Evolutionary conservation across 345 rosid species (phyloP).

Genomic region (Erodium maritimum): DNA sequence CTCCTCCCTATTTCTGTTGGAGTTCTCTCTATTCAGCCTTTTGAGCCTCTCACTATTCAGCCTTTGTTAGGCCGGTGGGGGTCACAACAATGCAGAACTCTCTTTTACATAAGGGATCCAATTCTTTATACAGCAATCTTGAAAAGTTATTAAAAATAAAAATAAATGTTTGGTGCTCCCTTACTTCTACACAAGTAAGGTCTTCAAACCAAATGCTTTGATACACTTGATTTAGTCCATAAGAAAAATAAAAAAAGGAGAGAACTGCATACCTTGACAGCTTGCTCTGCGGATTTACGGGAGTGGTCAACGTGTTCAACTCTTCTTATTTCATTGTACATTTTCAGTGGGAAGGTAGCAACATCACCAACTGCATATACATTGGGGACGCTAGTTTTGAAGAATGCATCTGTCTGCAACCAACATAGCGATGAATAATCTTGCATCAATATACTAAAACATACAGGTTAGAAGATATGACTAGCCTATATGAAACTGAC

Average conservation of each 20-base stretch:
- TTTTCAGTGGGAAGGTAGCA: constrained; percentile 76
- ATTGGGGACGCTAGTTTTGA: constrained; percentile 68
- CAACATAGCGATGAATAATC: neutral
- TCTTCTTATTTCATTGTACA: constrained; percentile 71
- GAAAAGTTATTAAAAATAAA: neutral
- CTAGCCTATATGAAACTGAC: neutral
- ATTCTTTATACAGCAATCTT: too few relatives aligned
- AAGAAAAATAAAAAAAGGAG: neutral
- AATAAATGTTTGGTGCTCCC: neutral
- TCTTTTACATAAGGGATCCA: too few relatives aligned
- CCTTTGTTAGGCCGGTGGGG: too few relatives aligned
- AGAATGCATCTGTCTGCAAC: constrained; percentile 76
- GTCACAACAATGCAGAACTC: too few relatives aligned
- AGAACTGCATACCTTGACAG: constrained; percentile 63
- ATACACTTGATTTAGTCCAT: too few relatives aligned
- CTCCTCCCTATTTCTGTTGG: too few relatives aligned
- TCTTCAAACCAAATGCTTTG: too few relatives aligned
- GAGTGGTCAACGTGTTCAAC: constrained; percentile 98
- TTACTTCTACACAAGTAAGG: too few relatives aligned
- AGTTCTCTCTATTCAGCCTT: too few relatives aligned
- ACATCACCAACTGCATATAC: constrained; percentile 97
- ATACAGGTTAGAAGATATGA: neutral
- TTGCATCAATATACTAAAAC: neutral
- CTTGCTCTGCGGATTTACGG: constrained; percentile 98
- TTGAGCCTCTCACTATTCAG: too few relatives aligned